Evolutionary conservation across 2,329 filamentous ascomycete genomes (phyloP).

Genomic region (Hansfordia pulvinata): DNA sequence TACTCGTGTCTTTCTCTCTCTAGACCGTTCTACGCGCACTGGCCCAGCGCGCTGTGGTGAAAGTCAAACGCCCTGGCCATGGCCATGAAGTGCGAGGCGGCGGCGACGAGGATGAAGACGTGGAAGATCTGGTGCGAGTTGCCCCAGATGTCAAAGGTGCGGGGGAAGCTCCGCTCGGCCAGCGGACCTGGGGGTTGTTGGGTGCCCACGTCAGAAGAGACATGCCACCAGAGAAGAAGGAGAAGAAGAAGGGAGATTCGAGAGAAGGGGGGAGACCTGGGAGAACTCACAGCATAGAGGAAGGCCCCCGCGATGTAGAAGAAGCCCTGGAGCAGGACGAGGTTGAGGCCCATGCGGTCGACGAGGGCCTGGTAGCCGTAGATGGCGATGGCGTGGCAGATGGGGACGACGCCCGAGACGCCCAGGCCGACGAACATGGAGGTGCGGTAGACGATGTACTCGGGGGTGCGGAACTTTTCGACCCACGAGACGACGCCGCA

Average conservation of each 20-base stretch:
- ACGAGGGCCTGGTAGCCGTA: slow-evolving; percentile 56
- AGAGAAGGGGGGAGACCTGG: no score
- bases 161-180: slow-evolving; percentile 74
- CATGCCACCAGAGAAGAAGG: no score
- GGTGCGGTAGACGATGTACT: slow-evolving; percentile 74
- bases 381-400: slow-evolving; percentile 59
- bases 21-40: no score
- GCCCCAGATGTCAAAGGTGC: slow-evolving; percentile 78
- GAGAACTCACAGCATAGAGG: slow-evolving; percentile 60
- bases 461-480: slow-evolving; percentile 71
- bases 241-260: no score
- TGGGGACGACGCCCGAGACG: slow-evolving; percentile 67
- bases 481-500: slow-evolving; percentile 68
- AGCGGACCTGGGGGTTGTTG: slow-evolving; percentile 40
- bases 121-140: slow-evolving; percentile 97
- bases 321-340: slow-evolving; percentile 66
- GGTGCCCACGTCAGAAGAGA: slow-evolving; percentile 6
- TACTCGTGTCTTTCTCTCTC: no score
- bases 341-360: slow-evolving; percentile 64
- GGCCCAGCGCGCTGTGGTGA: slow-evolving; percentile 50
- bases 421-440: slow-evolving; percentile 85
- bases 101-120: slow-evolving; percentile 72
- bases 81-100: slow-evolving; percentile 66
- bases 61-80: slow-evolving; percentile 78
- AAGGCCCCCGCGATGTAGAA: slow-evolving; percentile 78